Base-by-base conservation (phyloP, 441 rosid species). In the Dalechampia spathulata region DNA sequence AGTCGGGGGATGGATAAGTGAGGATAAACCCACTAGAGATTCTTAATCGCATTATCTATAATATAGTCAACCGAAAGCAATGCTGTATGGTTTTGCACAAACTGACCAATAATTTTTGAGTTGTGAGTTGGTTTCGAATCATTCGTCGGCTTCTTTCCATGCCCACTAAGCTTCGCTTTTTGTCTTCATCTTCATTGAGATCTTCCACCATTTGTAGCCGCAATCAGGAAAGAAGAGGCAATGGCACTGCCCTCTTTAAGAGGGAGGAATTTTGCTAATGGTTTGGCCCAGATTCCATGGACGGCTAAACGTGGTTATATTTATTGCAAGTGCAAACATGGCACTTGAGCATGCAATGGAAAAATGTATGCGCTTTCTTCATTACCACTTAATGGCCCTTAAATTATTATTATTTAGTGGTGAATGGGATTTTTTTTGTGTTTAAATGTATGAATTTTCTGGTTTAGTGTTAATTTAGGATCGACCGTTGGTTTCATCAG, bases 231-330 rank as follows among this genome's bases (percentile, higher is more conserved):
- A 8, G 34, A 30, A 3, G 34, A 30, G 4, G 8, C 34, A 30
- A 3, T 30, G 34, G 34, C 34, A 30, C n/a, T 30, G 34, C 34
- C 34, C 8, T 30, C n/a, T n/a, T n/a, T n/a, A 12, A 12, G 12
- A 38, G 1, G 37, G 23, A 12, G 26, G 20, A 32, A 10, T 37
- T 34, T 2, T 6, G 38, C 52, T 26, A 12, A 28, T 36, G 28
- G 44, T 20, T 55, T 41, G 61, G 67, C 37, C 10, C 41, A 27
- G 21, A 55, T 55, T 10, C 27, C 6, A 3, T 55, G 67, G 61
- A 32, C 61, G 61, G 67, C 55, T 55, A 30, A 6, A 8, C 41
- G 55, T 21, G 5, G 40, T 44, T 38, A 49, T 6, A n/a, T 25
- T 28, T 41, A 54, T 54, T 54, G 45, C 49, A 55, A 41, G 27